These are phyloP conservation scores for Cladorrhinum sp. DNA, from an alignment of 2,329 filamentous ascomycete genomes.

Conservation along the genomic window DNA sequence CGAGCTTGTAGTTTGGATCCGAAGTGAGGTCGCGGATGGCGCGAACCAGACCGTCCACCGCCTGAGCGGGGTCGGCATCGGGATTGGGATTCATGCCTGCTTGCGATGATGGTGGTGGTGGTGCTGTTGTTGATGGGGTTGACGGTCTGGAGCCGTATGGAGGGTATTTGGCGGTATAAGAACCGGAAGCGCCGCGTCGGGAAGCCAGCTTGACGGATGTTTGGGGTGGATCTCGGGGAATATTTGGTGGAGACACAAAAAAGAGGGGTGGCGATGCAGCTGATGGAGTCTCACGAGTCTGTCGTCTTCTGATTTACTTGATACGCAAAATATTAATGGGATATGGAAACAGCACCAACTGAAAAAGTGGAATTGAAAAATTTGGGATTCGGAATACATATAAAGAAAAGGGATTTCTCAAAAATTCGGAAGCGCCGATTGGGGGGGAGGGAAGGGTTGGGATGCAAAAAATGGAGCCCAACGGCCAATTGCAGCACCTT, in stretches of 20 bases:
- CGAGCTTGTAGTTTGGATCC: constrained; percentile 35
- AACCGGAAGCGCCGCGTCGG: constrained; percentile 1
- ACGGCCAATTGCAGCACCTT: constrained; percentile 14
- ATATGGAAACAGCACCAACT: neutral
- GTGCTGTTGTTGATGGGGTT: neutral
- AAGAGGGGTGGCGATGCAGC: neutral
- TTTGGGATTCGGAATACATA: constrained; percentile 11
- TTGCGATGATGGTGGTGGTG: constrained; percentile 7
- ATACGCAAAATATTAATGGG: too few relatives aligned
- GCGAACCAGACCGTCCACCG: constrained; percentile 34
- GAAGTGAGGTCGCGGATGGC: constrained; percentile 34
- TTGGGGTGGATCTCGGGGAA: neutral
- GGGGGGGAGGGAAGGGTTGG: too few relatives aligned
- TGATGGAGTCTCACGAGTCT: too few relatives aligned
- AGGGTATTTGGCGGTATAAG: neutral
- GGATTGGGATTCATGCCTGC: constrained; percentile 23
- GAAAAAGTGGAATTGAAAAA: neutral
- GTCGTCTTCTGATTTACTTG: too few relatives aligned
- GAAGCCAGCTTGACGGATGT: constrained; percentile 7
- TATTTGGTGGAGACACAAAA: neutral
- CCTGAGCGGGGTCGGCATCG: constrained; percentile 26
- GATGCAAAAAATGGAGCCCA: constrained; percentile 19
- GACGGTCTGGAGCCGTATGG: neutral
- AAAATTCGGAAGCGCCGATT: neutral
- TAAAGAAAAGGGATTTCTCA: neutral